Percentiles rank a stretch among this genome's conserved stretches.
Evolutionary conservation across 2,329 filamentous ascomycete genomes (phyloP).

Genomic region (Epicoccum sorghinum): DNA sequence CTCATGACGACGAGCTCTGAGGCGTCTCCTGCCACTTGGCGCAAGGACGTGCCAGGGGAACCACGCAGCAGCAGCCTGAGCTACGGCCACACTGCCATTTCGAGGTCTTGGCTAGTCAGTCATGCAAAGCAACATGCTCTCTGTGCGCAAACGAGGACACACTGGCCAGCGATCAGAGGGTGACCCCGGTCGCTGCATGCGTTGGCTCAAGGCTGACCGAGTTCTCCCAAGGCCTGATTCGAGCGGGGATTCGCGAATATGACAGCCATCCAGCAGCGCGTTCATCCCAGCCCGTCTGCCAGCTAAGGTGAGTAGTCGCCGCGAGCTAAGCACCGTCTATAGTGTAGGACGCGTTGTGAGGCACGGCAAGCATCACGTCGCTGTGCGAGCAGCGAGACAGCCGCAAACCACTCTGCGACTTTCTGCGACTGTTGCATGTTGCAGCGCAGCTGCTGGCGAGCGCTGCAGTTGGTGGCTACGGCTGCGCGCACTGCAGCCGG

Average conservation of each 20-base stretch:
- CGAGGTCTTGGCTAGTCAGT: conserved; percentile 30
- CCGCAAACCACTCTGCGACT: background rate
- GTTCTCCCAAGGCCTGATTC: conserved; percentile 28
- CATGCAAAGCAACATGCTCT: conserved; percentile 39
- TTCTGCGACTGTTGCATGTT: conserved; percentile 2
- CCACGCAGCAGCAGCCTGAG: conserved; percentile 18
- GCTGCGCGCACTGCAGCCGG: conserved; percentile 12
- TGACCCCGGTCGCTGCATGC: conserved; percentile 45
- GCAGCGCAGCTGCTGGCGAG: conserved; percentile 2
- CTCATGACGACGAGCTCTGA: conserved; percentile 9
- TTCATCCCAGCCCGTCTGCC: conserved; percentile 19
- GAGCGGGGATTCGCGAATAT: conserved; percentile 35
- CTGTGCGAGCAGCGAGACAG: conserved; percentile 1
- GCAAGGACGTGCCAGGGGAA: conserved; percentile 14
- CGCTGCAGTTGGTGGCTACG: conserved; percentile 7
- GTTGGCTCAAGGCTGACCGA: conserved; percentile 42
- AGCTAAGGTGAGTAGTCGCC: conserved; percentile 14
- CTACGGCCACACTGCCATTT: conserved; percentile 36
- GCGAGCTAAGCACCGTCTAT: conserved; percentile 12
- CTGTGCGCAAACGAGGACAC: conserved; percentile 30
- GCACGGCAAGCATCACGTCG: conserved; percentile 3
- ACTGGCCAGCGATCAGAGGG: conserved; percentile 41
- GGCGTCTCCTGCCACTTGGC: conserved; percentile 14
- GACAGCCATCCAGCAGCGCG: conserved; percentile 19
- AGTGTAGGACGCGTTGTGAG: conserved; percentile 7